A percentile compares a stretch with the other conserved stretches of the same genome.
These are phyloP conservation scores for Cruciata laevipes DNA, from an alignment of 257 asterid genomes.

Conservation along the genomic window DNA sequence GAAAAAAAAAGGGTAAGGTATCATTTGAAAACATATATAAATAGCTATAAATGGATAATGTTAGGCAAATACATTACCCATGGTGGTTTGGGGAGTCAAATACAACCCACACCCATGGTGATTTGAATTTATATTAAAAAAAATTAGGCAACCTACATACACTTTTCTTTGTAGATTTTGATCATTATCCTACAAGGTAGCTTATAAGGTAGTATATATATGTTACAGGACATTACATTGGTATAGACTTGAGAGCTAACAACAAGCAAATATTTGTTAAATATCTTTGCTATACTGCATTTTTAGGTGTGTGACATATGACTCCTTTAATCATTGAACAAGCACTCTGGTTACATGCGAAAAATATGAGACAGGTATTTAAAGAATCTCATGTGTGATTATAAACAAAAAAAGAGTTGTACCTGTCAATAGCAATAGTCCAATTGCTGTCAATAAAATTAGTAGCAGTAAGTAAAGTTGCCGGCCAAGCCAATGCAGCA, in stretches of 20 bases:
- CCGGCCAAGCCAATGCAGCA: conserved; percentile 91
- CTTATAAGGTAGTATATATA: too few species aligned
- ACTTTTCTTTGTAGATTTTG: too few species aligned
- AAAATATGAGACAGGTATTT: neutral
- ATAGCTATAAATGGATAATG: neutral
- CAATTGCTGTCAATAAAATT: conserved; percentile 92
- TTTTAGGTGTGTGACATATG: neutral
- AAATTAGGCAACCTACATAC: too few species aligned
- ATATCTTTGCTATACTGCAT: neutral
- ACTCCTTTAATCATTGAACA: neutral
- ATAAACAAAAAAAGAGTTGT: conserved; percentile 10
- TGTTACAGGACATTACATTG: too few species aligned
- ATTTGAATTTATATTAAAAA: too few species aligned
- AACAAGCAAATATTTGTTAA: too few species aligned
- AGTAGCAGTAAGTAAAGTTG: conserved; percentile 61
- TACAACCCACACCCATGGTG: too few species aligned
- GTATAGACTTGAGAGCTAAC: too few species aligned
- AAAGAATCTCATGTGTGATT: neutral
- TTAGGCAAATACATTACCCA: neutral
- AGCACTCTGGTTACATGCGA: neutral
- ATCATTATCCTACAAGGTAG: too few species aligned
- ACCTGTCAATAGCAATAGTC: conserved; percentile 92
- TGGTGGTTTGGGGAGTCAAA: too few species aligned
- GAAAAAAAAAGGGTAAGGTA: conserved; percentile 15
- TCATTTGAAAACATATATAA: conserved; percentile 5